phyloP scores from a whole-genome alignment of 148 eudicot genomes.

The Rhododendron mucronatum region DNA sequence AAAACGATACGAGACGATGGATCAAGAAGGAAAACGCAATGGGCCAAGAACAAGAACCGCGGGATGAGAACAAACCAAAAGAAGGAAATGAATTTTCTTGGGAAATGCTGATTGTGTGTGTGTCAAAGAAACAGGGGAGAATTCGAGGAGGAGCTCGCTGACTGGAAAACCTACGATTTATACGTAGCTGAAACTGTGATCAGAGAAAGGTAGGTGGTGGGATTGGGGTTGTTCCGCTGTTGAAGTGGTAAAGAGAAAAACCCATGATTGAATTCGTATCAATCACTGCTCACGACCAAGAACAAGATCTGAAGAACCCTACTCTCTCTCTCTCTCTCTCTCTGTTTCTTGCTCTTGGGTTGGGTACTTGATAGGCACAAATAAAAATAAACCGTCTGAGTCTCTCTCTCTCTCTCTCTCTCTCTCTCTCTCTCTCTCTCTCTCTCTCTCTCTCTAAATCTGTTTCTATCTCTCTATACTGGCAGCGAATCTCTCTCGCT shows the following conservation, averaged over 20 bases:
- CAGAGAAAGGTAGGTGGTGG: neutral
- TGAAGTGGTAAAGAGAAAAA: neutral
- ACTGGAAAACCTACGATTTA: neutral
- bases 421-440: neutral
- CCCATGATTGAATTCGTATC: neutral
- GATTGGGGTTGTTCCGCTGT: neutral
- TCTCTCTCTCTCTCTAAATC: neutral
- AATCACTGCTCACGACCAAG: neutral
- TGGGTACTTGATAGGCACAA: neutral
- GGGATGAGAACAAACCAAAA: neutral
- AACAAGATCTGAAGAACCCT: slow-evolving; percentile 12
- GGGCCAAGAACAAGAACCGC: neutral
- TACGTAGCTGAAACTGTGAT: neutral
- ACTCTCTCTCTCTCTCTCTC: neutral
- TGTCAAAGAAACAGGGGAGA: neutral
- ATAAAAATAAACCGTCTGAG: neutral
- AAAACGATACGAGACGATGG: neutral
- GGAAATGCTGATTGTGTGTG: neutral
- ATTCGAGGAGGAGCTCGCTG: too few relatives aligned
- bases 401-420: slow-evolving; percentile 16
- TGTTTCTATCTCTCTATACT: neutral
- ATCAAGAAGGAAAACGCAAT: neutral
- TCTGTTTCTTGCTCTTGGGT: neutral
- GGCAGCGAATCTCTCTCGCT: neutral
- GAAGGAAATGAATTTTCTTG: neutral